phyloP scores from a whole-genome alignment of 2,329 filamentous ascomycete species.

The Tolypocladium endophyticum region DNA sequence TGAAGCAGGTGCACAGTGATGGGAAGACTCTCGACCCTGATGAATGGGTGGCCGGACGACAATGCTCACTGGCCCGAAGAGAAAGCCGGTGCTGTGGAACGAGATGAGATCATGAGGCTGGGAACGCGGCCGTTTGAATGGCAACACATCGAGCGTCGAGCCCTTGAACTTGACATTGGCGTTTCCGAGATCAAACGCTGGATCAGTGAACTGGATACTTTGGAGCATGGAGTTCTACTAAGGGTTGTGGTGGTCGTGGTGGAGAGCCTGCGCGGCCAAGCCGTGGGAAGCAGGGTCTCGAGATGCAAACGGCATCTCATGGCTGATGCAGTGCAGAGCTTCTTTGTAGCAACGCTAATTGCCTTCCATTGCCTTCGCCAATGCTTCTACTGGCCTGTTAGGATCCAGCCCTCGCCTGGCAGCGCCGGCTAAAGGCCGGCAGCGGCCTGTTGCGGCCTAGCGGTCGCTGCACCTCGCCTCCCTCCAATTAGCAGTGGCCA shows the following conservation, averaged over 20 bases:
- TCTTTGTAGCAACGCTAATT: neutral
- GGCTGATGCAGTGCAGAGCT: neutral
- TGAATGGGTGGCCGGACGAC: neutral
- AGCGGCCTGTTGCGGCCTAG: slow-evolving; percentile 9
- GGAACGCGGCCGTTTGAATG: too few relatives aligned
- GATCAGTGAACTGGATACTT: neutral
- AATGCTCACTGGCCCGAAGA: neutral
- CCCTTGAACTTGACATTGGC: neutral
- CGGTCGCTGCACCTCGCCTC: slow-evolving; percentile 2
- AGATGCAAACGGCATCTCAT: neutral
- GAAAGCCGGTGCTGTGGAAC: neutral
- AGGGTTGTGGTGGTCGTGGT: neutral
- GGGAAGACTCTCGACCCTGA: neutral
- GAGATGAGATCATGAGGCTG: neutral
- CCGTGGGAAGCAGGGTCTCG: neutral
- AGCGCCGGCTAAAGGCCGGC: slow-evolving; percentile 20
- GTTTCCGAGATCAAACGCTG: neutral
- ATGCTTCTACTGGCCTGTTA: slow-evolving; percentile 10
- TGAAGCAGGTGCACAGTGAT: neutral
- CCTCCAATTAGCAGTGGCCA: neutral
- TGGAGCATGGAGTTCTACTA: neutral
- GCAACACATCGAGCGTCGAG: too few relatives aligned
- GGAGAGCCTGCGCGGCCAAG: neutral
- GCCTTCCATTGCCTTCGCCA: neutral
- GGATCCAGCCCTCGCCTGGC: slow-evolving; percentile 22